Evolutionary conservation across 768 basidiomycete species (phyloP).

Genomic region (Termitomyces bulborhizus): DNA sequence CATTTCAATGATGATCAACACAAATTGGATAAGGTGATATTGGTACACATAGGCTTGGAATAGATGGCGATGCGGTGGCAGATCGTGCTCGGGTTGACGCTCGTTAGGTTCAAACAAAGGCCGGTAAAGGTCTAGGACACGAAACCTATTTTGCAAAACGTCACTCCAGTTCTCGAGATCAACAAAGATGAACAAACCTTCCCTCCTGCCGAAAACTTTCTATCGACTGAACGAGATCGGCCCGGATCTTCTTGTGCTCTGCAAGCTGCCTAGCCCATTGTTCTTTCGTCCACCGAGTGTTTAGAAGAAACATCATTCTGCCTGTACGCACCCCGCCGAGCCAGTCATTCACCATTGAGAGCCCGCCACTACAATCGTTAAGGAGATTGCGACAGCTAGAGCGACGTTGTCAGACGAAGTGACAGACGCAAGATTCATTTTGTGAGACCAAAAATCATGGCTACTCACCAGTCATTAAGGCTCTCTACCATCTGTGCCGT

Average conservation of each 20-base stretch:
- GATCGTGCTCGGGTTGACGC: conserved; percentile 24
- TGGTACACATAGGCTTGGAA: conserved; percentile 77
- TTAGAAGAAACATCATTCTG: conserved; percentile 30
- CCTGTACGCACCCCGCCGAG: conserved; percentile 31
- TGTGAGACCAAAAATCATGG: not conserved
- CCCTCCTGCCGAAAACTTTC: conserved; percentile 42
- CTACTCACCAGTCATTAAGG: conserved; percentile 34
- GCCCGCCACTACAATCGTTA: conserved; percentile 29
- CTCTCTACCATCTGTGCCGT: conserved; percentile 37
- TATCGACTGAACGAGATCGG: conserved; percentile 29
- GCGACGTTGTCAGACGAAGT: not conserved
- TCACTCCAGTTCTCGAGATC: not conserved
- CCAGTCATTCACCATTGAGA: conserved; percentile 45
- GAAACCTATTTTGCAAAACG: conserved; percentile 23
- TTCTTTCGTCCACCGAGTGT: conserved; percentile 21
- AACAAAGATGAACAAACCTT: conserved; percentile 32
- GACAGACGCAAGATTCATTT: not conserved
- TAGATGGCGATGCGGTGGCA: conserved; percentile 60
- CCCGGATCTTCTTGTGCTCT: conserved; percentile 29
- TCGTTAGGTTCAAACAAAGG: conserved; percentile 34
- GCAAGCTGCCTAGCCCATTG: conserved; percentile 27
- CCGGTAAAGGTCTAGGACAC: conserved; percentile 58
- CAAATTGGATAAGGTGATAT: conserved; percentile 39
- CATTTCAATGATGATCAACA: conserved; percentile 33
- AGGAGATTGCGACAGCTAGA: conserved; percentile 49